Evolutionary conservation across 371 early-diverging fungal species (phyloP).

Genomic region (Apophysomyces sp.): DNA sequence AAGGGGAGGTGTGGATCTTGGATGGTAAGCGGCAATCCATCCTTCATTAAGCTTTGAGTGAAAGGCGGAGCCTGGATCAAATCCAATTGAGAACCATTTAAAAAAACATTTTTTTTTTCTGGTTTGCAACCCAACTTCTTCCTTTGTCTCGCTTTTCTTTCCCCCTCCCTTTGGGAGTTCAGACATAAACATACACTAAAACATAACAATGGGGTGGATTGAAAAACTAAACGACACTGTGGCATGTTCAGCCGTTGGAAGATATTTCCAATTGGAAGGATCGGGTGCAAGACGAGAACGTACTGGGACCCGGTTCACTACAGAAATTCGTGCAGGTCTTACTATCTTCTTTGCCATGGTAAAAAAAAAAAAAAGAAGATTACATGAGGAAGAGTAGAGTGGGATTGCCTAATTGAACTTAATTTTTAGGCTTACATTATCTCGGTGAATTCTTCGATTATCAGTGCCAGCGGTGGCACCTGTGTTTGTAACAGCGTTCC

Average conservation of each 20-base stretch:
- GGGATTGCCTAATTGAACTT: not conserved
- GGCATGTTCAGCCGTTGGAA: constrained; percentile 54
- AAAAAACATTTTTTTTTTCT: not conserved
- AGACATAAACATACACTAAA: not conserved
- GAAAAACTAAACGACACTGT: constrained; percentile 52
- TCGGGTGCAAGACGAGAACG: constrained; percentile 55
- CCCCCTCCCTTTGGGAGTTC: not conserved
- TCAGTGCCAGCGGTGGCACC: constrained; percentile 72
- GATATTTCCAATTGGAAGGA: constrained; percentile 65
- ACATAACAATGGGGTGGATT: constrained; percentile 16
- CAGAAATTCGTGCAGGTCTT: constrained; percentile 70
- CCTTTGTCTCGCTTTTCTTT: not conserved
- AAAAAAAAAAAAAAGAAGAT: not conserved
- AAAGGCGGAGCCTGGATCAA: constrained; percentile 1
- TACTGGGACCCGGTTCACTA: constrained; percentile 56
- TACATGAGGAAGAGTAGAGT: not conserved
- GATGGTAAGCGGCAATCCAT: too few relatives aligned
- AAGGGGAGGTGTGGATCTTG: too few relatives aligned
- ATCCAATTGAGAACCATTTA: not conserved
- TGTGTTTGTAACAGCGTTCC: constrained; percentile 56
- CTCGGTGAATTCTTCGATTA: constrained; percentile 71
- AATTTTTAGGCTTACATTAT: constrained; percentile 62
- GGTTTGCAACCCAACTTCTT: not conserved
- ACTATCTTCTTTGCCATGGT: constrained; percentile 72
- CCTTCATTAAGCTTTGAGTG: too few relatives aligned